Base-by-base conservation (phyloP, 2,329 filamentous ascomycete species). In the Xenoacremonium recifei region DNA sequence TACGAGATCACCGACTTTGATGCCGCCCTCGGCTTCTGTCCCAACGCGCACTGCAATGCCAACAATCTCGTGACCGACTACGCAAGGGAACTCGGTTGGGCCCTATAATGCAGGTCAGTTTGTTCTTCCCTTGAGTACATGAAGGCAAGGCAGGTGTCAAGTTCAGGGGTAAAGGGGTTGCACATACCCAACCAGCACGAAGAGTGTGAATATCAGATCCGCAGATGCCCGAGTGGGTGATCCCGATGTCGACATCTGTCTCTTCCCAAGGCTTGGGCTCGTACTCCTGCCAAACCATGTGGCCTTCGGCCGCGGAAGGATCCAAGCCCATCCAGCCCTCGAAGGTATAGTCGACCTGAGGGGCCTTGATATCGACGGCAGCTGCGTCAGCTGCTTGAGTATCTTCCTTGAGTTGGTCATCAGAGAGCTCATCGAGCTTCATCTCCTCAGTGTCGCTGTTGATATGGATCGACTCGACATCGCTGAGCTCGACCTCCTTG, bases 41-140 rank as follows among this genome's bases (percentile, higher is more conserved):
- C 80, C 80, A 20, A 82, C 67, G 11, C 75, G 72, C 9, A 77
- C 71, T 3, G 73, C 76, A 3, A 65, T 72, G 17, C 82, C 82
- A 39, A 85, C 73, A 17, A 85, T 84, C 51, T 85, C 82, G 60
- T 85, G 82, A 38, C 82, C 82, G n/a, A 82, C 77, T 9, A 76
- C 75, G 54, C 72, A 73, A 17, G 71, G 70, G 63, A 60, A 61
- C 15, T 49, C 35, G 4, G 51, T 53, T 5, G 58, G 53, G 17
- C 48, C 52, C 21, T 54, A 25, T 49, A 11, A 6, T 4, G 25
- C n/a, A 20, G 37, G 42, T 34, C 35, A 33, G 13, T 31, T 18
- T 32, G 13, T 10, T 30, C 40, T 23, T 36, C 11, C 6, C 12
- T 13, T 6, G 23, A 5, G 15, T 23, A 13, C 20, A 11, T 10